Conservation (phyloP, 768 basidiomycete genomes). For the Termitomyces sp. region DNA sequence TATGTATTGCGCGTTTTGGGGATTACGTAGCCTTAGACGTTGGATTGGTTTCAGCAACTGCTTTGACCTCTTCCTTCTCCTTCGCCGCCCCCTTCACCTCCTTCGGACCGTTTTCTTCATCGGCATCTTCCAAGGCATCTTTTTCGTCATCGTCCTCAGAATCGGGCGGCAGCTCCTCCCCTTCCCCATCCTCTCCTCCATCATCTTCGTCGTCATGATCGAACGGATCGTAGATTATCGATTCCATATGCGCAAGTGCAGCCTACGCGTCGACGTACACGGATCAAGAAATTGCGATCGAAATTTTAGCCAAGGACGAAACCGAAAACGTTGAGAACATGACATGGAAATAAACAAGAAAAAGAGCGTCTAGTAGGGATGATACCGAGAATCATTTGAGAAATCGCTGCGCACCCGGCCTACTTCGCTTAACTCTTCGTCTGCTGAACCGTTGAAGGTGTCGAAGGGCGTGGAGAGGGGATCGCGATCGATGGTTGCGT, state of each 20-base stretch:
- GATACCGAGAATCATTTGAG: conserved; percentile 69
- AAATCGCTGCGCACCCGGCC: conserved; percentile 95
- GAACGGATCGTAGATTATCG: conserved; percentile 66
- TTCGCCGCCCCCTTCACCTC: background rate
- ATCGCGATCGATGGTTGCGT: conserved; percentile 37
- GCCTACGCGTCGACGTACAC: conserved; percentile 44
- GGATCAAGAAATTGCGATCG: background rate
- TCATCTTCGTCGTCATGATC: conserved; percentile 11
- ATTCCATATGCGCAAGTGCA: conserved; percentile 79
- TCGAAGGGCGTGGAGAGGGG: conserved; percentile 43
- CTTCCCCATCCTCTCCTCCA: conserved; percentile 8
- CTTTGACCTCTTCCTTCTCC: background rate
- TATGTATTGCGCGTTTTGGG: background rate
- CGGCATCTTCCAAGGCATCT: conserved; percentile 6
- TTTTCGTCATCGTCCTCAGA: background rate
- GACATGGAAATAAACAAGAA: conserved; percentile 14
- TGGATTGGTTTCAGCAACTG: background rate
- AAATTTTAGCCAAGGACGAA: background rate
- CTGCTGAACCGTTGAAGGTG: conserved; percentile 52
- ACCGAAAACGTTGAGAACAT: background rate
- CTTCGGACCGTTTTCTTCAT: background rate
- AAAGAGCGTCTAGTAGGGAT: conserved; percentile 74
- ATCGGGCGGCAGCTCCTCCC: conserved; percentile 9
- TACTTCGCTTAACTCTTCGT: conserved; percentile 78
- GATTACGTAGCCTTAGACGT: background rate